Evolutionary conservation across 192 early-diverging fungal genomes (phyloP).

Genomic region (Allomyces macrogynus): DNA sequence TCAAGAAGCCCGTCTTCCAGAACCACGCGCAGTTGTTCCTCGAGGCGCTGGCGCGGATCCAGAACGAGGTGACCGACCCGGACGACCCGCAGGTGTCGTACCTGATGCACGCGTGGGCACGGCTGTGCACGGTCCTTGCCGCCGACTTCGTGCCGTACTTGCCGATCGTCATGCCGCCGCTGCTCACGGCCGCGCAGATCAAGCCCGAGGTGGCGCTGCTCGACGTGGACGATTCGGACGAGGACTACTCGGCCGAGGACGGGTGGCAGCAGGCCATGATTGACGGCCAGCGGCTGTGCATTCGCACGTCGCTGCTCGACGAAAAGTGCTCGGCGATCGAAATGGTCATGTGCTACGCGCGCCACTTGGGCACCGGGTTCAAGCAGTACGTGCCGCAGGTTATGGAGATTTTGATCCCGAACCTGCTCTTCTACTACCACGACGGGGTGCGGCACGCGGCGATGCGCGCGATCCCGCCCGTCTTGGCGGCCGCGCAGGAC

Average conservation of each 20-base stretch:
- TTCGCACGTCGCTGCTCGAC: slow-evolving; percentile 85
- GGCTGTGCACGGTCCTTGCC: slow-evolving; percentile 86
- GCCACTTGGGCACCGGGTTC: slow-evolving; percentile 78
- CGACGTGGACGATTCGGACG: slow-evolving; percentile 57
- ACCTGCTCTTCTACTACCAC: slow-evolving; percentile 94
- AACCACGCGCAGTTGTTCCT: slow-evolving; percentile 62
- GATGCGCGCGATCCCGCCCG: slow-evolving; percentile 52
- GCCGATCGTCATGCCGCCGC: slow-evolving; percentile 75
- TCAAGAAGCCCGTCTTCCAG: slow-evolving; percentile 73
- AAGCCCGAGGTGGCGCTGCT: slow-evolving; percentile 86
- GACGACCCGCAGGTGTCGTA: slow-evolving; percentile 90
- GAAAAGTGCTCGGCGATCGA: slow-evolving; percentile 97
- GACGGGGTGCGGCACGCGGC: slow-evolving; percentile 87
- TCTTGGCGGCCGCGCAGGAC: slow-evolving; percentile 43
- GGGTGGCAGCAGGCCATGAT: slow-evolving; percentile 93
- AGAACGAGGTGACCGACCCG: slow-evolving; percentile 55
- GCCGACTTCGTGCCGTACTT: slow-evolving; percentile 86
- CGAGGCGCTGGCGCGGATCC: slow-evolving; percentile 54
- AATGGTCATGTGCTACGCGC: slow-evolving; percentile 88
- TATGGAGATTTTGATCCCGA: slow-evolving; percentile 66
- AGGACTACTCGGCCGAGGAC: slow-evolving; percentile 80
- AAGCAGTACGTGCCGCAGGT: slow-evolving; percentile 60
- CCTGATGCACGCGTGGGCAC: slow-evolving; percentile 85
- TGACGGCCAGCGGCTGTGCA: slow-evolving; percentile 85
- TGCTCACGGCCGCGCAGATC: slow-evolving; percentile 61